Base-by-base conservation (phyloP, 2,329 filamentous ascomycete genomes). In the Elsinoe ampelina region DNA sequence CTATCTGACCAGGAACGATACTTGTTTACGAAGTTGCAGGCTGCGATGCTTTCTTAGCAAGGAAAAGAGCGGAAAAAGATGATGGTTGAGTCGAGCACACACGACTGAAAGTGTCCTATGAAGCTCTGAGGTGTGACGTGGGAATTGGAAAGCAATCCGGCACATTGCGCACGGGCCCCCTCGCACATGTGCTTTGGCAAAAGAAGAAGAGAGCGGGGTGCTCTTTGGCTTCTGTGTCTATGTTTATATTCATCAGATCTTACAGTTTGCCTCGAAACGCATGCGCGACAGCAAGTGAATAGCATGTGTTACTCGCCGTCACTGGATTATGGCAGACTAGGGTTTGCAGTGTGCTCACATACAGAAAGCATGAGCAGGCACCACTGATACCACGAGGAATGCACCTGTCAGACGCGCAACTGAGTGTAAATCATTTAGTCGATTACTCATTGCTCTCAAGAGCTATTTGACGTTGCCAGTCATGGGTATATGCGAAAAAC, bases 221-320 rank as follows among this genome's bases (percentile, higher is more conserved):
- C 10, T 19, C 41, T 19, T 42, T 42, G 39, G 39, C 39, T 42
- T 42, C n/a, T 17, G 19, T 15, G n/a, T 12, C 39, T 17, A 15
- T 42, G 3, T 45, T 45, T 45, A 30, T n/a, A 45, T 48, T 75
- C 2, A 30, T 30, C 26, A 30, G 26, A 30, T 30, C 26, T 30
- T 30, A 30, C 26, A 30, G 8, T 30, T 30, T 30, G 26, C 26
- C 5, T 8, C 7, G 7, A 7, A 5, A 30, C 5, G 26, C 26
- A 30, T 30, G 26, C 8, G 26, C 26, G 26, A 5, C 26, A 8
- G 26, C 7, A 7, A 30, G 26, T 7, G 7, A 30, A 8, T 5
- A 5, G 26, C 26, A 30, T 30, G 26, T 30, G 26, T 7, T 30
- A 7, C 26, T 30, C 26, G 26, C 26, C 7, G 26, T 30, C 26